Evolutionary conservation across 2,329 filamentous ascomycete genomes (phyloP), one percentile per base, ranked within the genome.

Genomic region (Massarina eburnea): DNA sequence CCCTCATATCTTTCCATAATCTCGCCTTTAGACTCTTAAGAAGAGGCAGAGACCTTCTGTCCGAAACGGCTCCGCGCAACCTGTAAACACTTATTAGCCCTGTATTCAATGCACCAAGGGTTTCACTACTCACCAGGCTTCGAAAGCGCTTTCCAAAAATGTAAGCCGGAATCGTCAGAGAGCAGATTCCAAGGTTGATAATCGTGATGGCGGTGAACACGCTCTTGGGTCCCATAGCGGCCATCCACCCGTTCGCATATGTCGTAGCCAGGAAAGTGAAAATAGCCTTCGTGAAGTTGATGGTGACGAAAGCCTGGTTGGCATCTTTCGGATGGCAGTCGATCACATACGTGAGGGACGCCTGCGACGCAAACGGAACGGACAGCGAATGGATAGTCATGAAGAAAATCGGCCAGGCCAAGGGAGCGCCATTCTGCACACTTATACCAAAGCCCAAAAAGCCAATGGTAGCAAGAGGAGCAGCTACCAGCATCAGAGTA

Each of bases 161-260:
- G 41, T 70, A 86, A 73, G 85, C 82, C 3, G 89, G 88, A 46
- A 96, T 78, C 42, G 84, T 90, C 57, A 88, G 65, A 34, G 85
- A 66, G 67, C 90, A 95, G 37, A 95, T 76, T 1, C 50, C 78
- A 81, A 10, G 90, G 76, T 74, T 96, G 87, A 41, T 94, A 81
- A 40, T 80, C 83, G 15, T 82, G 43, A 96, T 80, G n/a, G 81
- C 78, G 45, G 86, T 78, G 68, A 96, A 92, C 0, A 80, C 73
- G 33, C 79, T 77, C 45, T 82, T 79, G 12, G 85, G 82, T 1
- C 83, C 84, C 15, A 66, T 57, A 1, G 45, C 46, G n/a, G 55
- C 52, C 53, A 29, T 85, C 77, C 37, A 95, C 73, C 91, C 91
- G 95, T 54, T 90, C 75, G 64, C 89, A 91, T 7, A 90, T 86